Evolutionary conservation across 2,329 filamentous ascomycete genomes (phyloP), one percentile per base, ranked within the genome.

Genomic region (Zymoseptoria ardabiliae): DNA sequence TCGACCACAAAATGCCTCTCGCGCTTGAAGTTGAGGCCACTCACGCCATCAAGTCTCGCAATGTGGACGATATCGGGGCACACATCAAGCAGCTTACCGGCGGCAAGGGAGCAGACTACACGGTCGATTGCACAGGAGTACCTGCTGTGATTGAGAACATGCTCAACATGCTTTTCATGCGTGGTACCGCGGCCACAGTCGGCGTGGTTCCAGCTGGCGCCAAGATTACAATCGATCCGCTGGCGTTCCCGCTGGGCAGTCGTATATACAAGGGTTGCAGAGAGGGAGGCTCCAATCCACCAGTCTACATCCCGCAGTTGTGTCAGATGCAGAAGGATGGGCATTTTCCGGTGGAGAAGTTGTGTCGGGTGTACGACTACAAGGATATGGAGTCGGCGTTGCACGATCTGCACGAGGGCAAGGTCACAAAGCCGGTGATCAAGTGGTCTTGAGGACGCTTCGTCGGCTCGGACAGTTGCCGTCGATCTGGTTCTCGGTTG

Each of bases 321-420:
- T 61, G 59, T 9, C 55, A 63, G 22, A 58, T 65, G 60, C 65
- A 63, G 51, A 54, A 57, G 28, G 58, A 55, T 19, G 63, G 61
- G 10, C 41, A 64, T 10, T 66, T 66, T 56, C 63, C 63, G 1
- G 61, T 66, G 35, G 63, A 66, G 58, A 66, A 63, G 60, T 30
- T 66, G 48, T 60, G 60, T 21, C 61, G 59, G 25, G 63, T 65
- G 1, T 66, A 65, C 50, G 61, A 63, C 25, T 63, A 66, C 51
- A 61, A 64, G 53, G 64, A 65, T 28, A 53, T 66, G 48, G 60
- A 30, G 21, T 20, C 54, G 21, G 64, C 63, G 21, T 23, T 65
- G 50, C 57, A 59, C 22, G 63, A 65, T 55, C 52, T 66, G 51
- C 54, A 63, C 19, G 58, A 63, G 21, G 63, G 64, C 4, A 63